Evolutionary conservation across 2,329 filamentous ascomycete genomes (phyloP), one percentile per base, ranked within the genome.

Genomic region (Beauveria brongniartii): DNA sequence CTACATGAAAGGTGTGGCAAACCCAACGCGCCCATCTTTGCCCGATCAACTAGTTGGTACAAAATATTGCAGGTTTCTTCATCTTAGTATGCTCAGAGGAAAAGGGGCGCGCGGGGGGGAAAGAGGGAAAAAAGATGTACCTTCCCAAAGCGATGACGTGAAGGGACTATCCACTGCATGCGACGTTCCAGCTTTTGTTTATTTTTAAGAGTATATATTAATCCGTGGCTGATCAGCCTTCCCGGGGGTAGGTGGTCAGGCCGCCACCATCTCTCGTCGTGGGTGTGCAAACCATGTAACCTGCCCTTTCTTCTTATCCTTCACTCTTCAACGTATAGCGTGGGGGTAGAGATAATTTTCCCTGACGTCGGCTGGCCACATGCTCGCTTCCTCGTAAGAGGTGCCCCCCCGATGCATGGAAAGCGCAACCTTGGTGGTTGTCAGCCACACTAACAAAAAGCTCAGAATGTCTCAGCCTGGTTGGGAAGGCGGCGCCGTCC

Each of bases 1-100:
- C n/a, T 20, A 30, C 37, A 20, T 51, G 30, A 28, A 51, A 59
- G 24, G 55, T 59, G 55, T 58, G 55, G 37, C 55, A 59, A 47
- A 24, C 9, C 52, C n/a, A 30, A 10, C 22, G 43, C 55, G 44
- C 28, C 18, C 10, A 26, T 34, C 24, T 20, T 41, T 46, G 34
- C n/a, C 30, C 20, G 34, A 44, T 20, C 16, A 40, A 46, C 20
- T 5, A 30, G 22, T 24, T 22, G 2, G 22, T 22, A 16, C 7
- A 26, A 18, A 46, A 34, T 24, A 20, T n/a, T 16, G 54, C 28
- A 47, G 16, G 2, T 6, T 5, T 34, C 3, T 14, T 34, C 2
- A 30, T 30, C 30, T 12, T 30, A 14, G 30, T 34, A 3, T 34
- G 12, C 30, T 34, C 30, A 12, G 30, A 34, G 18, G 22, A 47